Conservation (phyloP, 306 rosid genomes). For the Fragaria ananassa region DNA sequence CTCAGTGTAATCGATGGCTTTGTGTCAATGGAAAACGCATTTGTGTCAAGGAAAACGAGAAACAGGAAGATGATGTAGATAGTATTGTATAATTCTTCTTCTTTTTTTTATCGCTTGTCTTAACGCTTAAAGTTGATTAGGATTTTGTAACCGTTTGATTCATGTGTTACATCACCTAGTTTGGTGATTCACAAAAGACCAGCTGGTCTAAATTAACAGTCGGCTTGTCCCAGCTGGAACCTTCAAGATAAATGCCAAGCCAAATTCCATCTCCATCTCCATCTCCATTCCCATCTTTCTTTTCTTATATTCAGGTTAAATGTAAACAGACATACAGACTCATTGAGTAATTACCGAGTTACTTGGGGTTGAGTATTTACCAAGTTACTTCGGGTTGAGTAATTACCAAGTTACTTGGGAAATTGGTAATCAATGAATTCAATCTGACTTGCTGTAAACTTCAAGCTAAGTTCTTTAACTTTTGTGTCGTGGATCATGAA, state of each 20-base stretch:
- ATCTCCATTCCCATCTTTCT: neutral
- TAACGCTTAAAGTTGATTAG: neutral
- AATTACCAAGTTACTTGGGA: neutral
- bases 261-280: neutral
- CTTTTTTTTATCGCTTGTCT: neutral
- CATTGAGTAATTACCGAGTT: neutral
- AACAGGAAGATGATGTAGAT: neutral
- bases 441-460: neutral
- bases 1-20: slow-evolving; percentile 2
- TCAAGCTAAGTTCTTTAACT: neutral
- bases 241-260: neutral
- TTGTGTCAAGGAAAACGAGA: slow-evolving; percentile 18
- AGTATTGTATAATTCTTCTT: neutral
- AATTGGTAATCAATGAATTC: neutral
- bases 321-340: neutral
- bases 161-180: slow-evolving; percentile 23
- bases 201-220: neutral
- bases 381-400: neutral
- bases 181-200: slow-evolving; percentile 11
- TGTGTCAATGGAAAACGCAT: neutral
- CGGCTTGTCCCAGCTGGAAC: neutral
- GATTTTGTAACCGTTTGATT: neutral
- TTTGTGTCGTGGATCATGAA: neutral
- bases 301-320: neutral
- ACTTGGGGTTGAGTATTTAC: neutral